A percentile compares a stretch with the other conserved stretches of the same genome.
These are phyloP conservation scores for Saccharomycopsis fodiens DNA, from an alignment of 805 yeast species.

Conservation along the genomic window DNA sequence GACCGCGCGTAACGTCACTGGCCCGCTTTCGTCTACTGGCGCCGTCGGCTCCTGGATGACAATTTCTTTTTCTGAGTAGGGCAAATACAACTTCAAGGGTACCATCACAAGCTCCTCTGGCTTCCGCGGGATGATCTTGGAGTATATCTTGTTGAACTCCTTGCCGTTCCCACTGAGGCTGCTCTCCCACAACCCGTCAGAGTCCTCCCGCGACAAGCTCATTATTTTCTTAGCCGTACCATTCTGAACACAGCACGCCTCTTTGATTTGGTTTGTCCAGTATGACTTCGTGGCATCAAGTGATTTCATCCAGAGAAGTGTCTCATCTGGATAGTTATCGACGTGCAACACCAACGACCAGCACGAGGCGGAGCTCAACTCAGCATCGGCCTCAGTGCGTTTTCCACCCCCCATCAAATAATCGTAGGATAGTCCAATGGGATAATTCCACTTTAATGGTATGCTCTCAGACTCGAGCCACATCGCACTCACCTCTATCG, in stretches of 20 bases:
- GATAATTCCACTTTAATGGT: conserved; percentile 72
- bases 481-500: conserved; percentile 25
- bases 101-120: conserved; percentile 27
- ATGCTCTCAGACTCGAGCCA: conserved; percentile 65
- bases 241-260: conserved; percentile 64
- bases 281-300: conserved; percentile 34
- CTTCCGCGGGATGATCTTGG: conserved; percentile 23
- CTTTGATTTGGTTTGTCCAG: conserved; percentile 78
- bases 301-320: conserved; percentile 32
- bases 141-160: conserved; percentile 23
- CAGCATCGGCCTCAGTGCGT: neutral
- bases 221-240: conserved; percentile 79
- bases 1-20: conserved; percentile 32
- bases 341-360: conserved; percentile 44
- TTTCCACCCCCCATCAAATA: conserved; percentile 29
- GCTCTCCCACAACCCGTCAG: conserved; percentile 45
- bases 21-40: conserved; percentile 13
- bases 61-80: conserved; percentile 28
- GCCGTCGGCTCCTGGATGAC: conserved; percentile 30
- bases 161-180: conserved; percentile 32
- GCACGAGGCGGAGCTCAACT: conserved; percentile 22
- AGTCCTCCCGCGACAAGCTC: conserved; percentile 59
- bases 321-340: conserved; percentile 34
- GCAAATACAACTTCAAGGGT: conserved; percentile 43
- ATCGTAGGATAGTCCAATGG: conserved; percentile 65